Evolutionary conservation across 768 basidiomycete species (phyloP).

Genomic region (Boletellus sp.): DNA sequence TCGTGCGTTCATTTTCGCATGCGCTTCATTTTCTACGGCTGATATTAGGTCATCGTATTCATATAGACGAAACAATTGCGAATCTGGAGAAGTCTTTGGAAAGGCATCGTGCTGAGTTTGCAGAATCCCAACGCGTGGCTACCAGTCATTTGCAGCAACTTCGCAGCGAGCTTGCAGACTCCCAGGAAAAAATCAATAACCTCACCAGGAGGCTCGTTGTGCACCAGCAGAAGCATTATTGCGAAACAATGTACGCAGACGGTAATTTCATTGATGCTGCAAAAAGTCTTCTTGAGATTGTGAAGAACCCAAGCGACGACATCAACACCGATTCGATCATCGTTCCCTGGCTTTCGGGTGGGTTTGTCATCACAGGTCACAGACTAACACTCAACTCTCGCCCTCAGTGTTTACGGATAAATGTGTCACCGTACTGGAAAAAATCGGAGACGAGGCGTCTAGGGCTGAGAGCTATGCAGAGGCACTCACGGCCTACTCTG

Average conservation of each 20-base stretch:
- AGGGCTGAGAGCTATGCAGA: neutral
- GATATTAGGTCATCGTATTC: neutral
- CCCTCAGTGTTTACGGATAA: neutral
- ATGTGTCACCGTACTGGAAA: neutral
- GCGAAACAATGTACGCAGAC: neutral
- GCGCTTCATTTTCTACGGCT: neutral
- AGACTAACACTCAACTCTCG: neutral
- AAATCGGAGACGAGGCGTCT: neutral
- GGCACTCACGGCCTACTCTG: neutral
- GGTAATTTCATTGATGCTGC: neutral
- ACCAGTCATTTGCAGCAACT: too few relatives aligned
- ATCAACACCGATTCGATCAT: neutral
- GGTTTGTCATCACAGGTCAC: neutral
- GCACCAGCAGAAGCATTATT: neutral
- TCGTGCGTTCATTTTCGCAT: neutral
- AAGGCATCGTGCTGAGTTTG: neutral
- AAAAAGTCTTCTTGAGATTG: neutral
- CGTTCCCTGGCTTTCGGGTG: neutral
- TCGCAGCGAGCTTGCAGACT: neutral
- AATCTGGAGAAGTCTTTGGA: neutral
- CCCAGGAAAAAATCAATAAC: neutral
- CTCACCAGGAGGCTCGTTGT: neutral
- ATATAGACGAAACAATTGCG: too few relatives aligned
- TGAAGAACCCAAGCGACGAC: neutral
- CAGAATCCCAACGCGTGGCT: neutral